phyloP scores from a whole-genome alignment of 2,329 filamentous ascomycete genomes.

The Colletotrichum sp. region DNA sequence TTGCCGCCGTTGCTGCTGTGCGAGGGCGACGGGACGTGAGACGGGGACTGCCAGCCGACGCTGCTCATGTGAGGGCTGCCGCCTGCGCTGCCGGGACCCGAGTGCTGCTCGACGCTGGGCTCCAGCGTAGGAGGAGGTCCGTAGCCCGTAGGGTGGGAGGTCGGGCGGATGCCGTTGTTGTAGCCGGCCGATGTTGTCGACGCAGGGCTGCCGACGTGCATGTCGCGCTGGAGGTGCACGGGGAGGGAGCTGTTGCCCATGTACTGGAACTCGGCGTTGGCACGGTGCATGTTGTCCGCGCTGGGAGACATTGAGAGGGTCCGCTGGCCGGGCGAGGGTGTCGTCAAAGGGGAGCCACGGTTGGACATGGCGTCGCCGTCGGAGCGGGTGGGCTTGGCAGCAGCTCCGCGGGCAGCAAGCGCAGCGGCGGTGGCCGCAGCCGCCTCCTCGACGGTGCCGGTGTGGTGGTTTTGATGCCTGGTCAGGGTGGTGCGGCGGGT shows the following conservation, averaged over 20 bases:
- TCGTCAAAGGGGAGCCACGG: slow-evolving; percentile 76
- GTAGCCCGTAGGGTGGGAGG: slow-evolving; percentile 84
- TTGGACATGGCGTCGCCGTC: slow-evolving; percentile 75
- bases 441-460: slow-evolving; percentile 92
- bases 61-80: slow-evolving; percentile 86
- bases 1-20: slow-evolving; percentile 62
- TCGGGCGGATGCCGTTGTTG: slow-evolving; percentile 67
- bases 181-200: slow-evolving; percentile 70
- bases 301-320: slow-evolving; percentile 81
- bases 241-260: slow-evolving; percentile 82
- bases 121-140: slow-evolving; percentile 87
- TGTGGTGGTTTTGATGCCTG: slow-evolving; percentile 94
- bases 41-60: slow-evolving; percentile 86
- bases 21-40: slow-evolving; percentile 74
- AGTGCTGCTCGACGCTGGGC: slow-evolving; percentile 79
- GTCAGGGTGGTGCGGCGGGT: slow-evolving; percentile 94
- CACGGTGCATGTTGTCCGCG: slow-evolving; percentile 71
- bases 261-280: slow-evolving; percentile 71
- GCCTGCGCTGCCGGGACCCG: slow-evolving; percentile 69
- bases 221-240: slow-evolving; percentile 79
- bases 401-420: slow-evolving; percentile 62
- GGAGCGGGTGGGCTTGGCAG: slow-evolving; percentile 58
- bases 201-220: slow-evolving; percentile 73
- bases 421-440: slow-evolving; percentile 88
- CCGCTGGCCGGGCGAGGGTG: slow-evolving; percentile 83